A percentile compares a stretch with the other conserved stretches of the same genome.
These are phyloP conservation scores for Fusarium veterinarium DNA, from an alignment of 2,329 filamentous ascomycete species.

Conservation along the genomic window DNA sequence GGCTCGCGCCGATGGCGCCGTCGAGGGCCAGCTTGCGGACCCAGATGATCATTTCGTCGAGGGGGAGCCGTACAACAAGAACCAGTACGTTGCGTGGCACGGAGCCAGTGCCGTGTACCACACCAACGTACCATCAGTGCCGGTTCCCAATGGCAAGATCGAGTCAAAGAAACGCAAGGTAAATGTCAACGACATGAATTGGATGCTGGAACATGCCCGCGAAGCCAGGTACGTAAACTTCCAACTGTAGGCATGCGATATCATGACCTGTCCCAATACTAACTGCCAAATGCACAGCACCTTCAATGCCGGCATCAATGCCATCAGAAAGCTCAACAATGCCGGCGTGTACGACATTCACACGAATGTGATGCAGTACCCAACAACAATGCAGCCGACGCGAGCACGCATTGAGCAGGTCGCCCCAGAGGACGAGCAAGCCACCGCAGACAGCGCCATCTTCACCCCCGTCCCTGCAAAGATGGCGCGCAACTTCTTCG, in stretches of 20 bases:
- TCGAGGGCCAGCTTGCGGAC: conserved; percentile 92
- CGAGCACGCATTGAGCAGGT: conserved; percentile 85
- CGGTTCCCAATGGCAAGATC: conserved; percentile 78
- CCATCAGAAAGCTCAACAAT: conserved; percentile 75
- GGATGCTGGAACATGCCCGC: conserved; percentile 94
- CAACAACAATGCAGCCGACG: conserved; percentile 88
- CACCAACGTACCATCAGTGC: conserved; percentile 80
- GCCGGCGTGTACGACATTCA: conserved; percentile 91
- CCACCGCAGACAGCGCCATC: conserved; percentile 46
- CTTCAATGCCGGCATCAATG: conserved; percentile 82
- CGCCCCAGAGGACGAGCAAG: conserved; percentile 54
- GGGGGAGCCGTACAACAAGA: conserved; percentile 95
- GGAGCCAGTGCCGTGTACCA: conserved; percentile 97
- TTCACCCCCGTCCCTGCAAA: conserved; percentile 62
- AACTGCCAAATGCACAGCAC: conserved; percentile 63
- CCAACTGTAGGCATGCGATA: not conserved
- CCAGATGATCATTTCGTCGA: conserved; percentile 83
- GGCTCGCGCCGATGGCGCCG: conserved; percentile 78
- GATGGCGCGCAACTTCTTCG: conserved; percentile 66
- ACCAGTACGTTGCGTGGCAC: conserved; percentile 99
- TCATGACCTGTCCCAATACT: conserved; percentile 5
- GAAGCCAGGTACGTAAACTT: conserved; percentile 79
- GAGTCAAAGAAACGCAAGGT: conserved; percentile 87
- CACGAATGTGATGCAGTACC: conserved; percentile 91
- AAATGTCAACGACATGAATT: conserved; percentile 92